These are phyloP conservation scores for Phytopythium sindhum DNA, from an alignment of 352 stramenopile genomes.

Conservation along the genomic window DNA sequence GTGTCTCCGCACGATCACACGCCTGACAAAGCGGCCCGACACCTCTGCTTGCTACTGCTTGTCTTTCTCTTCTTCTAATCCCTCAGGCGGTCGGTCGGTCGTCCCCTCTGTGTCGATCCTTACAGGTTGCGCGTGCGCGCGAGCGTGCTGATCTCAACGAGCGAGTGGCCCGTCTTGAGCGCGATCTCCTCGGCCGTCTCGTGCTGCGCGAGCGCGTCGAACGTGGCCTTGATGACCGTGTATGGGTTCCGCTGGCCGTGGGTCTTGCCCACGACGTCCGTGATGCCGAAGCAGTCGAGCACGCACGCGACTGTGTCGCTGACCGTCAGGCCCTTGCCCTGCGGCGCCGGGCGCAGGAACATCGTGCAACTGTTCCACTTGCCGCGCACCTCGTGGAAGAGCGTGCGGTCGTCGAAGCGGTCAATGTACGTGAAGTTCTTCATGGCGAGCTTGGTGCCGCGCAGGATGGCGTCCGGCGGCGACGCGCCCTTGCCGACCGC, in stretches of 20 bases:
- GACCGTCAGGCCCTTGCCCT: constrained; percentile 71
- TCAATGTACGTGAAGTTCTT: constrained; percentile 95
- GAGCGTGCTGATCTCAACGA: constrained; percentile 78
- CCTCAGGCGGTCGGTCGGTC: background rate
- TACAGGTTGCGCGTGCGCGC: constrained; percentile 72
- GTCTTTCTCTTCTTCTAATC: background rate
- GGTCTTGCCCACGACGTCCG: constrained; percentile 90
- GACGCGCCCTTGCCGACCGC: constrained; percentile 90
- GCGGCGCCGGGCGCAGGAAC: constrained; percentile 74
- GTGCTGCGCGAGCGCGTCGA: constrained; percentile 93
- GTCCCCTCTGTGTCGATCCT: background rate
- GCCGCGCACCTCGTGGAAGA: constrained; percentile 91
- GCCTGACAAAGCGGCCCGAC: background rate
- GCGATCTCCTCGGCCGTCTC: constrained; percentile 93
- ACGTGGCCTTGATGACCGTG: constrained; percentile 94
- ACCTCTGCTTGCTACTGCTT: background rate
- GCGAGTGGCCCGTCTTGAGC: constrained; percentile 88
- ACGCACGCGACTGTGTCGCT: constrained; percentile 81
- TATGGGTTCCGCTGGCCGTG: constrained; percentile 94
- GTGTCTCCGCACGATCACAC: background rate
- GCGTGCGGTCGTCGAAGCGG: constrained; percentile 88
- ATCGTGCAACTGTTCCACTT: constrained; percentile 96
- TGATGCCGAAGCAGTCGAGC: constrained; percentile 91
- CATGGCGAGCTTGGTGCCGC: constrained; percentile 88
- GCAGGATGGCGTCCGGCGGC: constrained; percentile 84